Evolutionary conservation across 805 yeast species (phyloP), one percentile per base, ranked within the genome.

Genomic region (Kodamaea lidongshanica): DNA sequence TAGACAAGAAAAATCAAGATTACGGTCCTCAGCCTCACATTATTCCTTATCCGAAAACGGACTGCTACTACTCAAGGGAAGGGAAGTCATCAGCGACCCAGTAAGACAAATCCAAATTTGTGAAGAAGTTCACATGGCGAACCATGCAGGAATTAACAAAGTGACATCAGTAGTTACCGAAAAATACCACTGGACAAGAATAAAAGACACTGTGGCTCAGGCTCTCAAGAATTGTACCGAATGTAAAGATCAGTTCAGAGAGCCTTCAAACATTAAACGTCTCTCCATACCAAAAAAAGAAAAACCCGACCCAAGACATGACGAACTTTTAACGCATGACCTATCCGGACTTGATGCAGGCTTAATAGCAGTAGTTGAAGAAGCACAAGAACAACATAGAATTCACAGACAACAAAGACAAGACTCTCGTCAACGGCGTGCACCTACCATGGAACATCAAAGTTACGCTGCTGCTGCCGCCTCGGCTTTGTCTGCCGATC

Each of bases 91-190:
- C 1, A 65, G 79, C 18, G 88, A 82, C 38, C 80, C 84, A 0
- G 72, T 66, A 2, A 72, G 78, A 30, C 97, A 88, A 56, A 50
- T 79, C 26, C 78, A 75, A 39, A 77, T 89, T 17, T 84, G 88
- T 19, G 67, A 74, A 6, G 80, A 78, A 25, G 58, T 75, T 12
- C 98, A 89, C 51, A 50, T 68, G 39, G 54, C 68, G 12, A 72
- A 69, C 25, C 98, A 89, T 50, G 79, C 79, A 8, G 97, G 97
- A 7, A 86, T 89, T 39, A 89, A 89, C 58, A 84, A 79, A 47
- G 79, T 94, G 2, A 87, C 96, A 0, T 61, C 89, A 0, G 58
- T 71, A 11, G 73, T 92, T 11, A 73, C 88, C 1, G 92, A 82
- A 39, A 72, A 73, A 42, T 89, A 82, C 44, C 94, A 86, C 53